These are phyloP conservation scores for Pichia kluyveri DNA, from an alignment of 805 yeast genomes.

Conservation along the genomic window DNA sequence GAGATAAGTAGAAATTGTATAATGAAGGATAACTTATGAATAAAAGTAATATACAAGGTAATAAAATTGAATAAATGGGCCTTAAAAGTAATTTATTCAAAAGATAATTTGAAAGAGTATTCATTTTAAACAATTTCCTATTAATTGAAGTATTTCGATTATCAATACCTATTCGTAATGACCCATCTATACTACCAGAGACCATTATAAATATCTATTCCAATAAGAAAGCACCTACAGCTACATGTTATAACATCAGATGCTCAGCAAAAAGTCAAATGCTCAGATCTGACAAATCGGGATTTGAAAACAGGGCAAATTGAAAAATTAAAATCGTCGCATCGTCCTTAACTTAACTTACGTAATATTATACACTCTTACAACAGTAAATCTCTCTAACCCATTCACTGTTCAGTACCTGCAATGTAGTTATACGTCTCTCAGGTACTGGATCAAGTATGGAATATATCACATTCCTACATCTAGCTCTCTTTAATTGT, in stretches of 20 bases:
- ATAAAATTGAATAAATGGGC: not conserved
- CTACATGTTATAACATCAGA: too few relatives aligned
- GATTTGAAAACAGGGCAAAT: too few relatives aligned
- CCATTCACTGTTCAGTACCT: constrained; percentile 90
- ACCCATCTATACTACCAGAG: not conserved
- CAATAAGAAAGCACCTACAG: too few relatives aligned
- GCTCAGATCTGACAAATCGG: too few relatives aligned
- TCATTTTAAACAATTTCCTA: not conserved
- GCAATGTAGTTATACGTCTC: constrained; percentile 81
- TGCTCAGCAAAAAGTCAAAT: too few relatives aligned
- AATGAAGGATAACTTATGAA: constrained; percentile 1
- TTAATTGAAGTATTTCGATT: not conserved
- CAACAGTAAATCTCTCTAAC: constrained; percentile 76
- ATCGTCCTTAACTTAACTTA: too few relatives aligned
- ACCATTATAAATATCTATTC: too few relatives aligned
- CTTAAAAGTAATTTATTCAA: not conserved
- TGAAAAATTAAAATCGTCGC: too few relatives aligned
- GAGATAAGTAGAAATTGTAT: not conserved
- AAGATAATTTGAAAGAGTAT: not conserved
- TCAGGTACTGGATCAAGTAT: constrained; percentile 86
- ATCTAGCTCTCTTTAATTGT: constrained; percentile 70
- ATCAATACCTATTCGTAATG: not conserved
- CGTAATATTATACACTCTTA: not conserved
- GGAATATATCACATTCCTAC: constrained; percentile 88
- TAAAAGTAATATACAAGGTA: not conserved